Base-by-base conservation (phyloP, 305 asterid species). In the Solanum aculeatissimum region DNA sequence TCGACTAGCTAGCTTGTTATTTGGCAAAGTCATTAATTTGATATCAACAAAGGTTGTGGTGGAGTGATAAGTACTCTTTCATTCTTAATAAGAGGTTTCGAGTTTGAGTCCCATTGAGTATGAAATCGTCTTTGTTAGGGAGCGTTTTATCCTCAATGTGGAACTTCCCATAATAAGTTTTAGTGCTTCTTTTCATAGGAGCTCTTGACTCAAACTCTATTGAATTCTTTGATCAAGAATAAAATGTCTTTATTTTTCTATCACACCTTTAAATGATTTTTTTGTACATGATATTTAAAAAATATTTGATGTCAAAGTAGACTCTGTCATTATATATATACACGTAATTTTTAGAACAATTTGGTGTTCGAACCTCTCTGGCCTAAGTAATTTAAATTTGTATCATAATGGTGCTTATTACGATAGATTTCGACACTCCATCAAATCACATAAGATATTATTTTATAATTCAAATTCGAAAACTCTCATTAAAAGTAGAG, bases 161-260 rank as follows among this genome's bases (percentile, higher is more conserved):
- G n/a, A n/a, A n/a, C n/a, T n/a, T n/a, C n/a, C n/a, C n/a, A n/a
- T n/a, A n/a, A n/a, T n/a, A n/a, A n/a, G n/a, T 65, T 14, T 65
- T 0, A 7, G 4, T 1, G 0, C 1, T 29, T 9, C 3, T 29
- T 29, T 7, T 16, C 1, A 32, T 3, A 15, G 0, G 23, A 32
- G 40, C 3, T 29, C 0, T 4, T 21, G 4, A 63, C n/a, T 65
- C 21, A 8, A 15, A 65, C 0, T 65, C 7, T 1, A n/a, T 3
- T 57, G 14, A 29, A 0, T 0, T 5, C 0, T 63, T 25, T 63
- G 12, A 1, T 14, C 27, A 63, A 63, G n/a, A 6, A 1, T 13
- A 1, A 27, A 63, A 27, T 27, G 2, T 63, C 0, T 27, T 27
- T 63, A 63, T 6, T 40, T 63, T 27, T 63, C 1, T 5, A 63